These are phyloP conservation scores for Erysimum pusillum DNA, from an alignment of 441 rosid species.

Conservation along the genomic window DNA sequence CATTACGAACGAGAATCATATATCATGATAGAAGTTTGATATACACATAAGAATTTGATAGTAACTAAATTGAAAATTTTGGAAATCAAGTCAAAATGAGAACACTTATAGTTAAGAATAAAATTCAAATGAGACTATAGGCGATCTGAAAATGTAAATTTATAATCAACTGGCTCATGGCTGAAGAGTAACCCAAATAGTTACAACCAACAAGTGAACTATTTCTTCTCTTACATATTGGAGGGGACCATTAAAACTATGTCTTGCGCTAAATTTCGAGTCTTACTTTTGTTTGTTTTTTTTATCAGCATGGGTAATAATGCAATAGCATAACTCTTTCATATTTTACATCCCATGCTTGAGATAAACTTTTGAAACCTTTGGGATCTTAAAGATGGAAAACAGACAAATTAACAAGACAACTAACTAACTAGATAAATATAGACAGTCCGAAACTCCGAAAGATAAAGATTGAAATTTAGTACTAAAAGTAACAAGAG, in stretches of 20 bases:
- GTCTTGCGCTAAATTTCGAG: slow-evolving; percentile 17
- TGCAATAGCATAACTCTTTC: slow-evolving; percentile 27
- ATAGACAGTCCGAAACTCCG: background rate
- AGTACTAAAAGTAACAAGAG: background rate
- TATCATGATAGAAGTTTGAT: slow-evolving; percentile 4
- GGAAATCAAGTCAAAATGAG: background rate
- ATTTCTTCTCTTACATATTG: slow-evolving; percentile 28
- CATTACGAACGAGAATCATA: background rate
- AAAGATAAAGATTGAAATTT: background rate
- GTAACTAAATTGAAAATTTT: background rate
- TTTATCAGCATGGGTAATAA: slow-evolving; percentile 36
- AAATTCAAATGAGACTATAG: slow-evolving; percentile 21
- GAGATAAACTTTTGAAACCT: slow-evolving; percentile 26
- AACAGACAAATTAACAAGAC: slow-evolving; percentile 30
- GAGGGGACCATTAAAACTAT: slow-evolving; percentile 45
- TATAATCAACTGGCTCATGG: slow-evolving; percentile 6
- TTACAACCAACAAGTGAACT: slow-evolving; percentile 48
- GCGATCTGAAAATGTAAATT: slow-evolving; percentile 20
- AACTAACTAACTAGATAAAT: slow-evolving; percentile 9
- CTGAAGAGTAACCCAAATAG: slow-evolving; percentile 32
- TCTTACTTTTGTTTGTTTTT: background rate
- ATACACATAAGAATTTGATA: background rate
- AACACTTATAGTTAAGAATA: background rate
- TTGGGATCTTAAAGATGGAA: slow-evolving; percentile 25
- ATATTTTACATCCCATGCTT: slow-evolving; percentile 22